phyloP scores from a whole-genome alignment of 495 filamentous ascomycete genomes.

The Podospora pseudocomata region DNA sequence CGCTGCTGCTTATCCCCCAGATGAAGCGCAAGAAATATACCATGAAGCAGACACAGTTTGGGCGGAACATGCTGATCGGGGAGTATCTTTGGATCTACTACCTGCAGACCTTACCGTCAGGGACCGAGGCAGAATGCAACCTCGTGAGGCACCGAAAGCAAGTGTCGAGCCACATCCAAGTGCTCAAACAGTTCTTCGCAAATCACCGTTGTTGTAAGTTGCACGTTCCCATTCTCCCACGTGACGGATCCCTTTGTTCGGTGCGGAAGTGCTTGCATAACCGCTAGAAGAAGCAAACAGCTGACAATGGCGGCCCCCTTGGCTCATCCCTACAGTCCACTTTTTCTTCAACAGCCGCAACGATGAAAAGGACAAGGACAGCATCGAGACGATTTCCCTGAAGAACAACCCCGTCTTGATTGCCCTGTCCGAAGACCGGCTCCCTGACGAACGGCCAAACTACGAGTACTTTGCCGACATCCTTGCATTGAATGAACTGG shows the following conservation, averaged over 20 bases:
- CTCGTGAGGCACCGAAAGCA: slow-evolving; percentile 68
- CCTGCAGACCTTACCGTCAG: slow-evolving; percentile 36
- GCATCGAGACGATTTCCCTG: slow-evolving; percentile 44
- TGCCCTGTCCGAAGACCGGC: slow-evolving; percentile 45
- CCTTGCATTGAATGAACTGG: slow-evolving; percentile 38
- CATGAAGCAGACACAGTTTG: slow-evolving; percentile 66
- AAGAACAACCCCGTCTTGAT: slow-evolving; percentile 51
- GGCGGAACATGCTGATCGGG: slow-evolving; percentile 88
- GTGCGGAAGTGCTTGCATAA: slow-evolving; percentile 9
- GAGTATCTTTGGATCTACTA: slow-evolving; percentile 67
- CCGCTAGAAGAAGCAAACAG: slow-evolving; percentile 10
- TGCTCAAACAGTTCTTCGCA: slow-evolving; percentile 75
- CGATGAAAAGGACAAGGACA: slow-evolving; percentile 23
- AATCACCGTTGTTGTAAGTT: slow-evolving; percentile 35
- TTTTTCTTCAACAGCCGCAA: slow-evolving; percentile 40
- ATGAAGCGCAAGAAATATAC: slow-evolving; percentile 79
- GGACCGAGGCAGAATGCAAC: slow-evolving; percentile 26
- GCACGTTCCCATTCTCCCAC: not conserved
- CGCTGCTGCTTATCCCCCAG: slow-evolving; percentile 71
- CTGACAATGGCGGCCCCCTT: slow-evolving; percentile 11
- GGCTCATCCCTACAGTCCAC: slow-evolving; percentile 38
- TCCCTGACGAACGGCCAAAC: slow-evolving; percentile 48
- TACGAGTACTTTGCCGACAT: slow-evolving; percentile 49
- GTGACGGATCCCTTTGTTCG: slow-evolving; percentile 15
- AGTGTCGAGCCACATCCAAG: slow-evolving; percentile 95